Percentiles rank a stretch among this genome's conserved stretches.
These are phyloP conservation scores for Penicillium coffeae DNA, from an alignment of 495 filamentous ascomycete species.

Conservation along the genomic window DNA sequence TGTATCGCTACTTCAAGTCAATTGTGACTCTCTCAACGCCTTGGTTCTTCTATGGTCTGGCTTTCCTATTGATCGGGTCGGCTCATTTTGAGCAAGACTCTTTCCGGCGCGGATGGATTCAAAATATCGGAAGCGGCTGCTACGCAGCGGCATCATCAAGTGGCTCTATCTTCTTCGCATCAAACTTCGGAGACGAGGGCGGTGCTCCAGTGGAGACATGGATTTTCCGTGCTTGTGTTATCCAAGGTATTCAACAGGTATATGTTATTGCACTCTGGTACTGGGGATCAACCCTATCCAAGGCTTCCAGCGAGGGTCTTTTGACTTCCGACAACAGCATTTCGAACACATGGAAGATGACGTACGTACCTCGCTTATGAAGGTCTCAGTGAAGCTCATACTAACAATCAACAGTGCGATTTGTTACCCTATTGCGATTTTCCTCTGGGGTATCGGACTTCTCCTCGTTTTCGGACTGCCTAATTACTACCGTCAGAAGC, in stretches of 20 bases:
- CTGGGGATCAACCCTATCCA: slow-evolving; percentile 43
- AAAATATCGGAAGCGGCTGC: slow-evolving; percentile 43
- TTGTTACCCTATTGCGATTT: slow-evolving; percentile 37
- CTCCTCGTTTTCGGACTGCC: slow-evolving; percentile 42
- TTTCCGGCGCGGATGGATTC: slow-evolving; percentile 45
- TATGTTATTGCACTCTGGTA: slow-evolving; percentile 51
- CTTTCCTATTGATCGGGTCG: slow-evolving; percentile 63
- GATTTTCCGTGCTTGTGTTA: slow-evolving; percentile 50
- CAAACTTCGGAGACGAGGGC: slow-evolving; percentile 49
- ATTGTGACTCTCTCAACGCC: slow-evolving; percentile 55
- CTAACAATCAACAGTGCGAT: slow-evolving; percentile 34
- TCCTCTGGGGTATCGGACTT: slow-evolving; percentile 39
- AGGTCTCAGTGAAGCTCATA: not conserved
- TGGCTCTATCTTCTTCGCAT: slow-evolving; percentile 48
- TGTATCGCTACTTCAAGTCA: slow-evolving; percentile 60
- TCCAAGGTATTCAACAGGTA: slow-evolving; percentile 46
- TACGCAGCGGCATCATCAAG: slow-evolving; percentile 47
- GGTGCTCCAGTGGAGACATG: slow-evolving; percentile 46
- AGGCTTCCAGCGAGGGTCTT: slow-evolving; percentile 30
- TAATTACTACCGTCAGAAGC: slow-evolving; percentile 54
- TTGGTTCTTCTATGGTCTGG: slow-evolving; percentile 61
- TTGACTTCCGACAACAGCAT: slow-evolving; percentile 28
- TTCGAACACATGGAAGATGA: slow-evolving; percentile 45
- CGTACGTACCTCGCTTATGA: slow-evolving; percentile 17
- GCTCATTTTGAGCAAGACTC: slow-evolving; percentile 48